These are phyloP conservation scores for Nigrospora osmanthi DNA, from an alignment of 2,329 filamentous ascomycete genomes.

Conservation along the genomic window DNA sequence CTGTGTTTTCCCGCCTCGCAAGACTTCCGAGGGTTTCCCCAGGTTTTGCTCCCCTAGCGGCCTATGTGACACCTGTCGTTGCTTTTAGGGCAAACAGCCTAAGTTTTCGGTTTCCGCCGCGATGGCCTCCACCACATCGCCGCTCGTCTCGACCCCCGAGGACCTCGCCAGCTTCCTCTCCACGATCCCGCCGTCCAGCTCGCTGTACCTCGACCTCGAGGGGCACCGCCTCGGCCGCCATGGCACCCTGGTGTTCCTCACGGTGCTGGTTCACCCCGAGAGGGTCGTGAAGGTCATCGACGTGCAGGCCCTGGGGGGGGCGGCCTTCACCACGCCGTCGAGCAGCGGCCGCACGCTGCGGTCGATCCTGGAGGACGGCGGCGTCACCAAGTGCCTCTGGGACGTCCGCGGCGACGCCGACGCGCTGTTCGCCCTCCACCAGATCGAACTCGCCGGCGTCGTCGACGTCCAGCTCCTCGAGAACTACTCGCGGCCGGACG, in stretches of 20 bases:
- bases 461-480: conserved; percentile 21
- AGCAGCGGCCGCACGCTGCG: conserved; percentile 7
- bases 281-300: conserved; percentile 9
- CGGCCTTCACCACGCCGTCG: conserved; percentile 6
- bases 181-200: neutral
- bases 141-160: neutral
- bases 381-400: conserved; percentile 13
- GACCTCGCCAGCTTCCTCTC: neutral
- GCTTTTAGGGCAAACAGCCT: too few species aligned
- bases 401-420: conserved; percentile 19
- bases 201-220: conserved; percentile 13
- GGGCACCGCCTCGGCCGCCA: conserved; percentile 8
- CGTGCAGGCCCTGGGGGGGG: conserved; percentile 9
- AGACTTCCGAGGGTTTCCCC: too few species aligned
- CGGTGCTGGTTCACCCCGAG: conserved; percentile 7
- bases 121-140: neutral
- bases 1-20: too few species aligned
- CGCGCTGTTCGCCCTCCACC: conserved; percentile 13
- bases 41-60: too few species aligned
- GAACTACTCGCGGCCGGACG: conserved; percentile 10
- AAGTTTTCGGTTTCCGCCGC: too few species aligned
- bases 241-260: conserved; percentile 11
- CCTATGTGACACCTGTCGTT: too few species aligned
- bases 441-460: conserved; percentile 13
- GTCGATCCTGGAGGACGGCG: conserved; percentile 9